A percentile compares a stretch with the other conserved stretches of the same genome.
Conservation (phyloP, 345 rosid species). For the Diplotaxis tenuifolia region DNA sequence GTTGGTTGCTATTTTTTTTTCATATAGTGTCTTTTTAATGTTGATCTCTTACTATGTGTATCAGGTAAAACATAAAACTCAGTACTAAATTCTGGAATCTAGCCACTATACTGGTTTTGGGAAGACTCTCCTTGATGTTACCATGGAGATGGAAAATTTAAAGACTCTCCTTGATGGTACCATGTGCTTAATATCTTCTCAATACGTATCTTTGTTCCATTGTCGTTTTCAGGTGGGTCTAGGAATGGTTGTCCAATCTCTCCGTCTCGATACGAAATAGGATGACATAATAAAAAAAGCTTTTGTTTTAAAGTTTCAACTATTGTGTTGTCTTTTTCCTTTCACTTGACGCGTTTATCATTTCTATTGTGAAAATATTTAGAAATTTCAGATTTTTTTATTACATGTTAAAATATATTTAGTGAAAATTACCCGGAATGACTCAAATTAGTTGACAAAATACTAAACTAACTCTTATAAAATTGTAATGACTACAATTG, state of each 20-base stretch:
- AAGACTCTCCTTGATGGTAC: neutral
- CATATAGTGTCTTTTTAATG: too few species aligned
- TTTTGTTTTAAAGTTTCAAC: neutral
- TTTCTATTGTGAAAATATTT: too few species aligned
- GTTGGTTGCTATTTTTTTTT: neutral
- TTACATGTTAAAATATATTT: neutral
- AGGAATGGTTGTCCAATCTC: neutral
- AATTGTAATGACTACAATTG: too few species aligned
- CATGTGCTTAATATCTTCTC: too few species aligned
- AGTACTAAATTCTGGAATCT: neutral
- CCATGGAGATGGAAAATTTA: neutral
- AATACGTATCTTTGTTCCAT: neutral
- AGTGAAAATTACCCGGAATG: too few species aligned
- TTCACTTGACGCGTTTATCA: neutral
- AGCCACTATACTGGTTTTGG: neutral
- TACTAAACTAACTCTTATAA: too few species aligned
- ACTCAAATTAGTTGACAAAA: too few species aligned
- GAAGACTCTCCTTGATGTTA: too few species aligned
- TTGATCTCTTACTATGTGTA: neutral
- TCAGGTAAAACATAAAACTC: neutral
- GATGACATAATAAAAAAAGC: neutral
- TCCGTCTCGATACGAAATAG: neutral
- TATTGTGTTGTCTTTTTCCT: neutral
- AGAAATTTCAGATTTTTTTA: neutral
- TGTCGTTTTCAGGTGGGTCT: neutral